Base-by-base conservation (phyloP, 108 stramenopile species). In the Skeletonema grethae region DNA sequence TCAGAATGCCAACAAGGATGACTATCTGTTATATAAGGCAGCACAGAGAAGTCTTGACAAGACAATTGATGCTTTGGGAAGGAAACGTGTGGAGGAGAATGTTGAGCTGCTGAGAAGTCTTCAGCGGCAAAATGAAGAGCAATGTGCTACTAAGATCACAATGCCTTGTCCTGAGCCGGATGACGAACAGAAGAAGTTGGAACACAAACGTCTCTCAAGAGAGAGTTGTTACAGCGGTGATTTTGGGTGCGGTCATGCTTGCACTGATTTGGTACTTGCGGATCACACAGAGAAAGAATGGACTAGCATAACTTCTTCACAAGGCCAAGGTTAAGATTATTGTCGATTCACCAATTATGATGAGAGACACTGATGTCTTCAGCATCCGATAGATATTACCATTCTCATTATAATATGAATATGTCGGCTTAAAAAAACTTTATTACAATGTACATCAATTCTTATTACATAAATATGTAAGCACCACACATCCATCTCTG, bases 31-130 rank as follows among this genome's bases (percentile, higher is more conserved):
- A 6, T 71, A 85, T 50, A 7, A 73, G 3, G 82, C 84, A 34
- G 87, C 67, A 31, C 83, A 82, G 43, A 15, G 30, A 31, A 76
- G 74, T 56, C 57, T 87, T 29, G 87, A 87, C 50, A 31, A 43
- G 38, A 87, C 87, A 22, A 87, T 87, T 63, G 79, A 83, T 31
- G 31, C 22, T 4, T 63, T 87, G 61, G 87, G 84, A 18, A 56
- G 75, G 11, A 57, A 65, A 29, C 18, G 41, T 29, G 70, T 87
- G 30, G 46, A 81, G 12, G 39, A 53, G 15, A 57, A 69, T 1
- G 57, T 86, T 13, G 13, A 29, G 46, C n/a, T 30, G 24, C 83
- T 69, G 41, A 43, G 4, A 43, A 15, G 12, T 43, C 41, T 43
- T n/a, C 41, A 43, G 41, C 41, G n/a, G 15, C 41, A 43, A 43